Conservation (phyloP, 176 grass and related monocot genomes). For the Phragmites australis region DNA sequence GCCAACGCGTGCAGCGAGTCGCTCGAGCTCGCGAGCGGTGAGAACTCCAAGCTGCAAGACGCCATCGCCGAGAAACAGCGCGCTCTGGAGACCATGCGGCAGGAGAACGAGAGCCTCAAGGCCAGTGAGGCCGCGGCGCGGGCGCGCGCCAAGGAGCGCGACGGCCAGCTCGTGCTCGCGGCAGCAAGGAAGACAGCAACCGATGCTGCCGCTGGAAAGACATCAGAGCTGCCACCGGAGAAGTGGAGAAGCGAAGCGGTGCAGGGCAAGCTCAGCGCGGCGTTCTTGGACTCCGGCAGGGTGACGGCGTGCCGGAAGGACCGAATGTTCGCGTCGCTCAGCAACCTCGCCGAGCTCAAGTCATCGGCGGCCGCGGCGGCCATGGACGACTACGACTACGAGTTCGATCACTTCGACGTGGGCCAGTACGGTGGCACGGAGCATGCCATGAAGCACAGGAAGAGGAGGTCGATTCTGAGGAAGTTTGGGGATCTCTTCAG, state of each 20-base stretch:
- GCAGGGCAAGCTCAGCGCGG: conserved; percentile 50
- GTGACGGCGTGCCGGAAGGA: conserved; percentile 35
- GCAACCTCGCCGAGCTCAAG: conserved; percentile 73
- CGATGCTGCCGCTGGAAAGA: not conserved
- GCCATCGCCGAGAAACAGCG: conserved; percentile 47
- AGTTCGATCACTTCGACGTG: conserved; percentile 59
- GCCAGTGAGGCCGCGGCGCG: conserved; percentile 66
- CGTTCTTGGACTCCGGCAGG: conserved; percentile 43
- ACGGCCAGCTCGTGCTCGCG: conserved; percentile 50
- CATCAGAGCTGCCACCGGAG: not conserved
- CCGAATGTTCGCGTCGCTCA: conserved; percentile 64
- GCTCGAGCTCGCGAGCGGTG: conserved; percentile 45
- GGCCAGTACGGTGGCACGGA: conserved; percentile 42
- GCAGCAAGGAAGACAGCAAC: conserved; percentile 15
- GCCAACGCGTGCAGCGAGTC: conserved; percentile 53
- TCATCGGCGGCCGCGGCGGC: conserved; percentile 48
- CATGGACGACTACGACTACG: conserved; percentile 58
- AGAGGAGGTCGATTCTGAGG: conserved; percentile 54
- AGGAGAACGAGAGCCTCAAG: conserved; percentile 60
- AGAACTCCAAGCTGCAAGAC: conserved; percentile 54
- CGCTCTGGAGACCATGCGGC: conserved; percentile 40
- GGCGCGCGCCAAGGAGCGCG: conserved; percentile 58
- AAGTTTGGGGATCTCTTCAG: conserved; percentile 71
- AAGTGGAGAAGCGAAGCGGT: conserved; percentile 21
- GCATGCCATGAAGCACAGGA: conserved; percentile 45